Base-by-base conservation (phyloP, 345 rosid species). In the Lagerstroemia speciosa region DNA sequence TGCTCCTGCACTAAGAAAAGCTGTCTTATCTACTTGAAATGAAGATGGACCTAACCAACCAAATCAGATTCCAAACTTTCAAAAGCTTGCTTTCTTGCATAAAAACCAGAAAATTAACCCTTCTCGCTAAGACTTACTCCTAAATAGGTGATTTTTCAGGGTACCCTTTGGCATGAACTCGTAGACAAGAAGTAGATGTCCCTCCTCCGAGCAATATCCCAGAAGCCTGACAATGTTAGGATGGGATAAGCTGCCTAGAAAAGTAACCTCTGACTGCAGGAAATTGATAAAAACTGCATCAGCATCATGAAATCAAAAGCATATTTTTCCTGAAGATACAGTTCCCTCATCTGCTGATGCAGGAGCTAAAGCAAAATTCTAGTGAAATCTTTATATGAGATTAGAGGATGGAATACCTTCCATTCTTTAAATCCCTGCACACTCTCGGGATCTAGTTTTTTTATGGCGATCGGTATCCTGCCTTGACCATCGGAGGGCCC, bases 191-290 rank as follows among this genome's bases (percentile, higher is more conserved):
- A 77, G 73, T 14, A 3, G 65, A 29, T 48, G 50, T 8, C 20
- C 15, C 37, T 61, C 76, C 67, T 69, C 76, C 64, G 55, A 50
- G 66, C 74, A 77, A 53, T 77, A 77, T 22, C 79, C 79, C 67
- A 69, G 52, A 26, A 72, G 71, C 65, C 68, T 72, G 50, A 74
- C 73, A n/a, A 74, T 63, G 68, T 69, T 64, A 9, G 77, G 77
- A 69, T 74, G 77, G 55, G 69, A 68, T 48, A 74, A 43, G 0
- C 69, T 68, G 24, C 72, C 71, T 4, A 74, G 64, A 45, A 68
- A 69, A 14, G 0, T 68, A 29, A 74, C 72, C 72, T 74, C 77
- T 2, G 77, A 0, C 77, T 74, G 76, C 63, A 68, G 17, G 34
- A 62, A 68, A 17, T 66, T 33, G 16, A 63, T 24, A 10, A 15